Base-by-base conservation (phyloP, 2,329 filamentous ascomycete genomes). In the Cucurbitaria berberidis region DNA sequence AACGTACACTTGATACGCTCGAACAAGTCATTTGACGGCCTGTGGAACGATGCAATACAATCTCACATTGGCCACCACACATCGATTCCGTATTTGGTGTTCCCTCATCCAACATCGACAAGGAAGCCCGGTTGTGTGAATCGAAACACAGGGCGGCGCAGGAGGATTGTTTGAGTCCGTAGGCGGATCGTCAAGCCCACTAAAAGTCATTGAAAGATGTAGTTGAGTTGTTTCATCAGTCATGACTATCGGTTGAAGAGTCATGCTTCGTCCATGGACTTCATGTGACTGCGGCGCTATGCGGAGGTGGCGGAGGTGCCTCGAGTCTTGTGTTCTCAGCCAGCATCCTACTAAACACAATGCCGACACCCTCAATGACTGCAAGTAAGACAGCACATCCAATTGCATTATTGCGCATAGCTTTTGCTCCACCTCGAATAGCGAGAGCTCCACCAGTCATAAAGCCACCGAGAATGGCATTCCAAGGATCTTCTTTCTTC, bases 401-500 rank as follows among this genome's bases (percentile, higher is more conserved):
- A 69, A 98, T 98, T 60, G 93, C 93, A 55, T 91, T 92, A 78
- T 98, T 98, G 68, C 93, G 84, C 58, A 93, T 91, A 18, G 93
- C 91, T 81, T 90, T 93, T 75, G 89, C 88, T 53, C 95, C 95
- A 68, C 93, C 93, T 78, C 95, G 86, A 55, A 98, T 87, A 45
- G 95, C 95, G 24, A 99, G 83, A 21, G 93, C 86, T 66, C 95
- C 95, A 71, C 71, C 67, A 7, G 93, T 98, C 77, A 97, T 93
- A 83, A 97, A 97, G 49, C 95, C 93, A 35, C 93, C 93, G 66
- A 93, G 93, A 75, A 98, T 98, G 68, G 92, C 91, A 80, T 97
- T 98, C 81, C 91, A 98, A n/a, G 93, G 91, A 75, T 98, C 93
- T 77, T 98, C 93, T 87, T 97, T 98, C 83, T 93, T 90, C 27